Percentiles rank a stretch among this genome's conserved stretches.
Conservation (phyloP, 352 stramenopile genomes). For the Pythium brassicae region DNA sequence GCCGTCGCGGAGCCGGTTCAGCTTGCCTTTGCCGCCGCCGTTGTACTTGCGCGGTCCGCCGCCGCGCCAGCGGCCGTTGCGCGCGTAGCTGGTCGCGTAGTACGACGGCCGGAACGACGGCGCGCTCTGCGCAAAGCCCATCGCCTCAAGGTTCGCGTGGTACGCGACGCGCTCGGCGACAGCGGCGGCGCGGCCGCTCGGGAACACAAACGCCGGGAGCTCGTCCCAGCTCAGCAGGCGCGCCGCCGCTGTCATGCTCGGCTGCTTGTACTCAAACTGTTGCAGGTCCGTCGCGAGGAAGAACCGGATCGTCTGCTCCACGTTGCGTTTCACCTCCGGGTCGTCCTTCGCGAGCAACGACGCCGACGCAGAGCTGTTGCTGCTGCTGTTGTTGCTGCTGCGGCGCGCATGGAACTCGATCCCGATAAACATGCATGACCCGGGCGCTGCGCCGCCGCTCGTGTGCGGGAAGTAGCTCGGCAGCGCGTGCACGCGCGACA, state of each 20-base stretch:
- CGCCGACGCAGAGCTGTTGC: neutral
- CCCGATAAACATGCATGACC: conserved; percentile 80
- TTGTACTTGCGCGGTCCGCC: conserved; percentile 42
- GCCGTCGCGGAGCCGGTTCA: conserved; percentile 23
- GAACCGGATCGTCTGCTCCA: conserved; percentile 79
- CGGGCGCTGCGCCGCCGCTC: conserved; percentile 25
- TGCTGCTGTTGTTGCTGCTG: conserved; percentile 14
- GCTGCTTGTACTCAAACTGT: conserved; percentile 70
- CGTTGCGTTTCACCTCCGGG: conserved; percentile 59
- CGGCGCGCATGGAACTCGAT: conserved; percentile 66
- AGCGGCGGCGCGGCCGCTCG: conserved; percentile 35
- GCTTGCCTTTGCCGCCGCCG: conserved; percentile 33
- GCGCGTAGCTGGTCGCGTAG: conserved; percentile 40
- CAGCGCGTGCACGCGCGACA: conserved; percentile 65
- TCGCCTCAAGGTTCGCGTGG: conserved; percentile 54
- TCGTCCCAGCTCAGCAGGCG: conserved; percentile 54
- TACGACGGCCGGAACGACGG: conserved; percentile 41
- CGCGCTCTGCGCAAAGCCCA: conserved; percentile 44
- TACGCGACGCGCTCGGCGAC: conserved; percentile 53
- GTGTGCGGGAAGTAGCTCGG: conserved; percentile 62
- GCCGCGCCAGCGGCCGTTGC: conserved; percentile 44
- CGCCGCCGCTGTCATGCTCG: conserved; percentile 58
- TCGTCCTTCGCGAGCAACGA: conserved; percentile 46
- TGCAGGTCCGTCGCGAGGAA: conserved; percentile 82
- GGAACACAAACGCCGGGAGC: conserved; percentile 71